Percentiles rank a stretch among this genome's conserved stretches.
These are phyloP conservation scores for Brettanomyces bruxellensis DNA, from an alignment of 805 yeast species.

Conservation along the genomic window DNA sequence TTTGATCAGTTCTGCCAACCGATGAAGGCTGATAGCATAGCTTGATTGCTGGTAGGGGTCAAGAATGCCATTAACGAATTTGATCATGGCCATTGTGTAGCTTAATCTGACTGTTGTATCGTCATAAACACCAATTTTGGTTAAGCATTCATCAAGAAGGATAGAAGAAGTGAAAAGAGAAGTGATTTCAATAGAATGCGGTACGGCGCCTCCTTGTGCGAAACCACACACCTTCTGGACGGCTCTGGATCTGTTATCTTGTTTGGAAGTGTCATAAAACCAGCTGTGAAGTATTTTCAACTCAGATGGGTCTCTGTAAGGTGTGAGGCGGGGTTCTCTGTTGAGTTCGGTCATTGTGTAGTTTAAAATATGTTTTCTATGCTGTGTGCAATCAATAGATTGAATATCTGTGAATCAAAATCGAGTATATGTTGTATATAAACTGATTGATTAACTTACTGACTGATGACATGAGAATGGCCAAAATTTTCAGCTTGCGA, in stretches of 20 bases:
- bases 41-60: slow-evolving; percentile 80
- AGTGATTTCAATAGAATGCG: slow-evolving; percentile 67
- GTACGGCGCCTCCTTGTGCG: slow-evolving; percentile 51
- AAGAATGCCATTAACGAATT: slow-evolving; percentile 85
- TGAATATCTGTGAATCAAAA: no score
- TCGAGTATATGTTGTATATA: no score
- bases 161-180: slow-evolving; percentile 44
- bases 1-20: slow-evolving; percentile 56
- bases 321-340: slow-evolving; percentile 22
- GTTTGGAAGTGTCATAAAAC: slow-evolving; percentile 32
- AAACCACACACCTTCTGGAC: slow-evolving; percentile 41
- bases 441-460: no score
- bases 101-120: slow-evolving; percentile 35
- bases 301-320: slow-evolving; percentile 33
- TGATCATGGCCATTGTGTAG: slow-evolving; percentile 65
- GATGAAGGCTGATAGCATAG: slow-evolving; percentile 70
- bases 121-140: slow-evolving; percentile 16
- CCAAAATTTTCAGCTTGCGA: no score
- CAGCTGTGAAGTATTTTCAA: slow-evolving; percentile 35
- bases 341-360: no score
- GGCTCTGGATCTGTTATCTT: slow-evolving; percentile 34
- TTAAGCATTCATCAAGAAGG: slow-evolving; percentile 30
- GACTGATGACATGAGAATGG: no score
- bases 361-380: no score
- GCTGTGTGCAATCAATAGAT: no score